Base-by-base conservation (phyloP, 257 asterid genomes). In the Fraxinus quadrangulata region DNA sequence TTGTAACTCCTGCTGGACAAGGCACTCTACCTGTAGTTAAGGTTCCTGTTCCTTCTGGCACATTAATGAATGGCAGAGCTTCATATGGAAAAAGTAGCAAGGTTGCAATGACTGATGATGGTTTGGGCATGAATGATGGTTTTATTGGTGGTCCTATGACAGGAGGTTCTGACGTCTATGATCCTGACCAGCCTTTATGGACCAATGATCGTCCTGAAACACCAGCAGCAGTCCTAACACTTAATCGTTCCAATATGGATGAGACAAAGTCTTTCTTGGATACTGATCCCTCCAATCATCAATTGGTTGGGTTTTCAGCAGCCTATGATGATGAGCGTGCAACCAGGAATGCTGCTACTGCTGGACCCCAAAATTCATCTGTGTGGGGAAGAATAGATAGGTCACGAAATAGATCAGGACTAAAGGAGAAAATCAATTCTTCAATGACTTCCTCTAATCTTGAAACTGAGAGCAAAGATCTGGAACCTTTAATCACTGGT, bases 101-200 rank as follows among this genome's bases (percentile, higher is more conserved):
- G 74, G 74, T 85, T 81, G 92, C 87, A 74, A 72, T 83, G 82
- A 70, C 75, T 26, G 88, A 84, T 74, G 92, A 85, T 81, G 90
- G 91, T 80, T 76, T 81, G 80, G 88, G 88, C 76, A 75, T 84
- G 77, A 88, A 85, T 83, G 90, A 87, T 75, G 87, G 86, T 81
- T 85, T 80, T 66, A 36, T 75, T 45, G 92, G 88, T 76, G 87
- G 86, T 81, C 83, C 95, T 82, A 72, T 78, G 76, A 84, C 83
- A 39, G 96, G 83, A 72, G 89, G 87, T 30, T 83, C 97, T 69
- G 99, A 96, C 84, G 81, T 92, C 42, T 96, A 96, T 77, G 99
- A 96, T 83, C 99, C 99, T 72, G 99, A 96, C 83, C 99, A 96
- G 86, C 99, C 99, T 82, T 77, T 92, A 73, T 93, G 96, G 97